These are phyloP conservation scores for Mediolabrus comicus DNA, from an alignment of 108 stramenopile species.

Conservation along the genomic window DNA sequence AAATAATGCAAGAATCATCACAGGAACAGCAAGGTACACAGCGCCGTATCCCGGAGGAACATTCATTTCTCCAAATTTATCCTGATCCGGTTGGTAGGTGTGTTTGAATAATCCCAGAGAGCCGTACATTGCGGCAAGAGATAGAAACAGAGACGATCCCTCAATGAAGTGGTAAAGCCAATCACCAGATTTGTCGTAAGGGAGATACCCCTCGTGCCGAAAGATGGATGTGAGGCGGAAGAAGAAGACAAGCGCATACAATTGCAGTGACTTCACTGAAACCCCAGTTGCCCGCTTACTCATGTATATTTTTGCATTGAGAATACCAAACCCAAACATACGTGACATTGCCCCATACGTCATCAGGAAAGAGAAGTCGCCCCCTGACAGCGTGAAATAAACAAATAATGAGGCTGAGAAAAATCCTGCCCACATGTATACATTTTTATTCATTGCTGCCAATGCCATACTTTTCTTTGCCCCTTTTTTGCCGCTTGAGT, in stretches of 20 bases:
- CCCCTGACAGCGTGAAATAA: conserved; percentile 87
- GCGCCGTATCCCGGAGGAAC: conserved; percentile 82
- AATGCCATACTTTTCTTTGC: conserved; percentile 85
- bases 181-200: conserved; percentile 98
- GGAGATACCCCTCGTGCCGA: conserved; percentile 97
- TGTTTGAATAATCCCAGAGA: conserved; percentile 80
- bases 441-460: conserved; percentile 82
- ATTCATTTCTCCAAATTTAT: conserved; percentile 92
- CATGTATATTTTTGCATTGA: conserved; percentile 89
- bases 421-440: conserved; percentile 93
- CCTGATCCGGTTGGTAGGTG: conserved; percentile 88
- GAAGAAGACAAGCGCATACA: conserved; percentile 91
- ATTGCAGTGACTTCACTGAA: conserved; percentile 92
- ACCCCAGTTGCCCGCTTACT: conserved; percentile 88
- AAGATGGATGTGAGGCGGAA: conserved; percentile 94
- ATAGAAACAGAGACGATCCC: conserved; percentile 78
- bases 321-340: conserved; percentile 94
- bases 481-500: conserved; percentile 50
- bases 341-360: conserved; percentile 96
- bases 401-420: conserved; percentile 90
- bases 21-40: conserved; percentile 86
- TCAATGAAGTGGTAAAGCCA: conserved; percentile 98
- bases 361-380: conserved; percentile 98
- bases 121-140: conserved; percentile 70
- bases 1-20: conserved; percentile 82